These are phyloP conservation scores for Rhodomyrtus psidioides DNA, from an alignment of 441 rosid genomes.

Conservation along the genomic window DNA sequence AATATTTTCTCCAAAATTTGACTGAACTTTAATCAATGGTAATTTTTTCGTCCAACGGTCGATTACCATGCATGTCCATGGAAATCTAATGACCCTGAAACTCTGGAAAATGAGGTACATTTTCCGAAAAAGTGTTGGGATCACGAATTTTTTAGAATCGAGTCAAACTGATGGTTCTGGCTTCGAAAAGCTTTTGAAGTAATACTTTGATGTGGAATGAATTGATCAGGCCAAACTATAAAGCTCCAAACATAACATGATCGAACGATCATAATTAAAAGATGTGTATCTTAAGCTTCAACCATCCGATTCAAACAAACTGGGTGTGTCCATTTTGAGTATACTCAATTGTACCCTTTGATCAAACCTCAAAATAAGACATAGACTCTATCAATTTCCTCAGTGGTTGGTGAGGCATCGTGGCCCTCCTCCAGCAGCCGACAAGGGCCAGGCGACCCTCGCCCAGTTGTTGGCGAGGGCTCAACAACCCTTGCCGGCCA, in stretches of 20 bases:
- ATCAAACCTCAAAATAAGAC: not conserved
- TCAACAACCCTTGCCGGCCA: too few species aligned
- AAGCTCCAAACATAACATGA: not conserved
- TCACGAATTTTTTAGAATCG: too few species aligned
- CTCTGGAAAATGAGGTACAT: not conserved
- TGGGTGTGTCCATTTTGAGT: not conserved
- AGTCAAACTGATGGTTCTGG: too few species aligned
- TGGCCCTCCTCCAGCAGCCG: too few species aligned
- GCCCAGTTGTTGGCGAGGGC: too few species aligned
- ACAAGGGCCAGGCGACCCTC: too few species aligned
- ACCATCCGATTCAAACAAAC: not conserved
- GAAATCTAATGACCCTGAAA: not conserved
- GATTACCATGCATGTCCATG: not conserved
- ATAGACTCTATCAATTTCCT: not conserved
- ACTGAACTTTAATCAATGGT: not conserved
- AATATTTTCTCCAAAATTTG: too few species aligned
- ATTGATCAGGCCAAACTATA: not conserved
- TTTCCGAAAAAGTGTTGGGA: not conserved
- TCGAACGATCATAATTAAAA: not conserved
- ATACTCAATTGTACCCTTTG: not conserved
- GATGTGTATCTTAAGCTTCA: not conserved
- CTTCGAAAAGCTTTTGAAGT: not conserved
- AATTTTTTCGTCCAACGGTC: not conserved
- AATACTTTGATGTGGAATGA: not conserved
- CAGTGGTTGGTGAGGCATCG: rapidly evolving